These are phyloP conservation scores for Brettanomyces naardenensis DNA, from an alignment of 805 yeast species.

Conservation along the genomic window DNA sequence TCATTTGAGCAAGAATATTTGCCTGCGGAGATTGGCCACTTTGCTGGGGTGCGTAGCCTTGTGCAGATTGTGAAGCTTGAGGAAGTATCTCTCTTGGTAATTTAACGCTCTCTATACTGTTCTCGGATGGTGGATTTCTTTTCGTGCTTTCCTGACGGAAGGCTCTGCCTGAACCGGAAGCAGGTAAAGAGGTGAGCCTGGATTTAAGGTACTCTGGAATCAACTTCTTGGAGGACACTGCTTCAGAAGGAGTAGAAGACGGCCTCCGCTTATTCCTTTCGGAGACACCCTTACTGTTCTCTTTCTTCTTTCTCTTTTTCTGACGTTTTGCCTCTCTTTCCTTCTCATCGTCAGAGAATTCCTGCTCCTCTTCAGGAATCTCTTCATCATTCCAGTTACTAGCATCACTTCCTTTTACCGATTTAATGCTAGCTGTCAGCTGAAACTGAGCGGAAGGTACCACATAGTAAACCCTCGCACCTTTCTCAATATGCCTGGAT, in stretches of 20 bases:
- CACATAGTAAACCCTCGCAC: slow-evolving; percentile 61
- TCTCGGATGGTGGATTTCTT: too few relatives aligned
- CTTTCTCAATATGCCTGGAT: slow-evolving; percentile 39
- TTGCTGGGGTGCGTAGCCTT: too few relatives aligned
- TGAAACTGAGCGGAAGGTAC: slow-evolving; percentile 76
- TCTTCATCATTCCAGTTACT: slow-evolving; percentile 94
- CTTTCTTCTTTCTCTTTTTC: slow-evolving; percentile 52
- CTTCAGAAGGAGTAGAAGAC: background rate
- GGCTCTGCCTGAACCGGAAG: too few relatives aligned
- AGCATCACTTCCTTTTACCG: slow-evolving; percentile 85
- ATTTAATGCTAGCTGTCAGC: slow-evolving; percentile 63
- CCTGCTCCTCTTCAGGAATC: slow-evolving; percentile 86
- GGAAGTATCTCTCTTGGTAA: too few relatives aligned
- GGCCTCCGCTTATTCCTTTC: background rate
- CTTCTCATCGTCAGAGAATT: slow-evolving; percentile 89
- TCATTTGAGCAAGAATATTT: background rate
- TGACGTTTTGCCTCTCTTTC: slow-evolving; percentile 64
- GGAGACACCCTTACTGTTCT: slow-evolving; percentile 16
- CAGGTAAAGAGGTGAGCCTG: slow-evolving; percentile 10
- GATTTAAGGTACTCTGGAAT: slow-evolving; percentile 16
- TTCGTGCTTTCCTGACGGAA: too few relatives aligned
- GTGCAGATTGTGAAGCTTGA: too few relatives aligned
- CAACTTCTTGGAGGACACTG: background rate
- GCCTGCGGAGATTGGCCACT: too few relatives aligned
- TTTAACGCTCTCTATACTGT: too few relatives aligned